phyloP scores from a whole-genome alignment of 176 grass and related monocot genomes.

The Paspalum vaginatum region DNA sequence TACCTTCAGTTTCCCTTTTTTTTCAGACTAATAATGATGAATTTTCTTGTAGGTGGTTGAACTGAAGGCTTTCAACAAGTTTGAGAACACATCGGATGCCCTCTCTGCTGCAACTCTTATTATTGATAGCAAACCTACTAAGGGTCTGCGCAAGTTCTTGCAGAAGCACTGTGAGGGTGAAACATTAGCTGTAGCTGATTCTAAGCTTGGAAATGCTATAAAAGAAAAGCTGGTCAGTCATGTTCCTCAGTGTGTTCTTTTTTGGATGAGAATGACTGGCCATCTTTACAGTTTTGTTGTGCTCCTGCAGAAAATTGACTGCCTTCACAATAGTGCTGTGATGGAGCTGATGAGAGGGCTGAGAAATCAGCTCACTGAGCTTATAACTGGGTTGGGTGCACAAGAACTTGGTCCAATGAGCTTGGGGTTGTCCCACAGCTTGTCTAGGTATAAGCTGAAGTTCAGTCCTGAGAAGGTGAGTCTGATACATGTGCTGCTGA shows the following conservation, averaged over 20 bases:
- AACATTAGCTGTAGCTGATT: slow-evolving; percentile 80
- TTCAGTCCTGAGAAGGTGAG: slow-evolving; percentile 94
- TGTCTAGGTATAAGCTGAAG: slow-evolving; percentile 95
- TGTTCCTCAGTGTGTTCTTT: neutral
- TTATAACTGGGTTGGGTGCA: slow-evolving; percentile 78
- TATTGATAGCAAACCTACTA: slow-evolving; percentile 79
- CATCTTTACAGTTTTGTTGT: slow-evolving; percentile 7
- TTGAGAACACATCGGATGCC: slow-evolving; percentile 90
- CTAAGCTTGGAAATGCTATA: slow-evolving; percentile 86
- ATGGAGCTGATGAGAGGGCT: slow-evolving; percentile 96
- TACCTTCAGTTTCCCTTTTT: neutral
- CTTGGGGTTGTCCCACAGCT: slow-evolving; percentile 85
- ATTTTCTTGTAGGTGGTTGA: slow-evolving; percentile 67
- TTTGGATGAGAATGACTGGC: neutral
- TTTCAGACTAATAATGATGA: neutral
- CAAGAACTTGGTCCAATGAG: slow-evolving; percentile 95
- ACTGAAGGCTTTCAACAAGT: slow-evolving; percentile 90
- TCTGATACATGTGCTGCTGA: neutral
- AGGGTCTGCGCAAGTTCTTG: slow-evolving; percentile 72
- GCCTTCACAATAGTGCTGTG: slow-evolving; percentile 79
- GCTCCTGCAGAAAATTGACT: slow-evolving; percentile 86
- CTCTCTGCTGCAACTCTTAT: slow-evolving; percentile 65
- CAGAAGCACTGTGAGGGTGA: slow-evolving; percentile 81
- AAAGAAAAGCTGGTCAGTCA: slow-evolving; percentile 84
- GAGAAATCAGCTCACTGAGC: slow-evolving; percentile 82